phyloP scores from a whole-genome alignment of 2,329 filamentous ascomycete species.

The Thelonectria olida region DNA sequence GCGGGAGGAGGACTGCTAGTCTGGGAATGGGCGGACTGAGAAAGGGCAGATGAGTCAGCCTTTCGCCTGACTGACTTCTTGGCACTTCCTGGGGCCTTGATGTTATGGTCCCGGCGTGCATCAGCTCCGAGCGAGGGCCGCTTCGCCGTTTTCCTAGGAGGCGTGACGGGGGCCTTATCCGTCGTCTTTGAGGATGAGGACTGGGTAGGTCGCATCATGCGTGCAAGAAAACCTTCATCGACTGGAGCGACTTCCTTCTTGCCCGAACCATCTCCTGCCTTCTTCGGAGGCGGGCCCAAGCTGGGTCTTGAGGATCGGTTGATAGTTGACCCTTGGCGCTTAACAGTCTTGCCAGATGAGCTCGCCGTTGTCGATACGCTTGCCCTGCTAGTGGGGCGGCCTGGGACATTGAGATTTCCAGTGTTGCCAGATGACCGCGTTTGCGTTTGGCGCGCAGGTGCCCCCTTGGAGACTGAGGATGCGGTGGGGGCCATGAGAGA shows the following conservation, averaged over 20 bases:
- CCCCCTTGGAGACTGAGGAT: slow-evolving; percentile 70
- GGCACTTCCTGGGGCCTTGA: slow-evolving; percentile 37
- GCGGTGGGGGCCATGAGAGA: slow-evolving; percentile 76
- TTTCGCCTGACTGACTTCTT: slow-evolving; percentile 27
- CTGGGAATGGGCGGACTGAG: slow-evolving; percentile 5
- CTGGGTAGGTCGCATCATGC: slow-evolving; percentile 83
- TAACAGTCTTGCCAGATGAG: slow-evolving; percentile 46
- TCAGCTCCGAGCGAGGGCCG: slow-evolving; percentile 35
- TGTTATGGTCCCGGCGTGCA: slow-evolving; percentile 32
- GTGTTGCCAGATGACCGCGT: slow-evolving; percentile 45
- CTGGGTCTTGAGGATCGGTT: slow-evolving; percentile 58
- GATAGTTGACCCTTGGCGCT: slow-evolving; percentile 56
- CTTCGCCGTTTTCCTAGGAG: slow-evolving; percentile 53
- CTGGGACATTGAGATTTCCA: slow-evolving; percentile 44
- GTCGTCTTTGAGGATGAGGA: slow-evolving; percentile 73
- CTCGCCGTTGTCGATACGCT: slow-evolving; percentile 47
- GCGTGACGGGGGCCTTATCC: slow-evolving; percentile 66
- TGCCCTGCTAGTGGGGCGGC: slow-evolving; percentile 58
- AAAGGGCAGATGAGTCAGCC: slow-evolving; percentile 4
- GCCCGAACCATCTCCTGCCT: slow-evolving; percentile 41
- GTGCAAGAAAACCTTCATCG: slow-evolving; percentile 78
- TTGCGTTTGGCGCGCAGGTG: slow-evolving; percentile 36
- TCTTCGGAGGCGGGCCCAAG: slow-evolving; percentile 68
- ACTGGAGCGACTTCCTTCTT: slow-evolving; percentile 62
- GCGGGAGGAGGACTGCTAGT: slow-evolving; percentile 12